phyloP scores from a whole-genome alignment of 495 filamentous ascomycete genomes.

The Friedmanniomyces simplex region DNA sequence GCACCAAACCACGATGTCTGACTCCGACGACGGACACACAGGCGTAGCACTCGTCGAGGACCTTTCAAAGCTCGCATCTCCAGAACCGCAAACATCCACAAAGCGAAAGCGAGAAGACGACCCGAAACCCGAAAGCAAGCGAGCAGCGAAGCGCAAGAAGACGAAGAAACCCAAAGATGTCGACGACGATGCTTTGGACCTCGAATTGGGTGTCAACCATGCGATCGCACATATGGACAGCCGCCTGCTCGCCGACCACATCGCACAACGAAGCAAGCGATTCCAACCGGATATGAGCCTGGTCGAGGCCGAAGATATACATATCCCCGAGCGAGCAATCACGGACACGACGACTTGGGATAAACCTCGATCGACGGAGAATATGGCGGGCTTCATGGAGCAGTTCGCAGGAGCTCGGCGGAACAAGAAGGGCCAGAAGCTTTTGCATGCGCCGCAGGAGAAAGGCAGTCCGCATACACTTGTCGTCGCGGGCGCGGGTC shows the following conservation, averaged over 20 bases:
- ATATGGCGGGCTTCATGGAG: constrained; percentile 71
- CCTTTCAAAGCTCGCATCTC: constrained; percentile 10
- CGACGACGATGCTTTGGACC: constrained; percentile 49
- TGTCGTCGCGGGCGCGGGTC: constrained; percentile 64
- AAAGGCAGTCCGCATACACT: constrained; percentile 80
- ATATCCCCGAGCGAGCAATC: constrained; percentile 54
- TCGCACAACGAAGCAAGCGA: constrained; percentile 65
- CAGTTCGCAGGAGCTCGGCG: constrained; percentile 18
- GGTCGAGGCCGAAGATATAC: constrained; percentile 72
- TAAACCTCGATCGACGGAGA: constrained; percentile 49
- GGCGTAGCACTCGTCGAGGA: constrained; percentile 25
- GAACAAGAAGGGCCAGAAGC: constrained; percentile 30
- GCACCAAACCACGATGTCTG: constrained; percentile 29
- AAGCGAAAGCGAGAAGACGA: constrained; percentile 29
- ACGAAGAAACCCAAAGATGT: constrained; percentile 40
- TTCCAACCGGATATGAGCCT: constrained; percentile 68
- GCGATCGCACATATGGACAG: constrained; percentile 74
- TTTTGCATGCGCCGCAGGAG: constrained; percentile 52
- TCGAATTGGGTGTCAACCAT: constrained; percentile 62
- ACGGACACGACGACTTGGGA: constrained; percentile 65
- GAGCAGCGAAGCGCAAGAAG: constrained; percentile 44
- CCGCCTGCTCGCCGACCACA: constrained; percentile 71
- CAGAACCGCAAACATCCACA: constrained; percentile 9
- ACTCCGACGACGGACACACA: constrained; percentile 20
- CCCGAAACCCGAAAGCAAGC: constrained; percentile 25